Evolutionary conservation across 352 stramenopile genomes (phyloP).

Genomic region (Globisporangium irregulare): DNA sequence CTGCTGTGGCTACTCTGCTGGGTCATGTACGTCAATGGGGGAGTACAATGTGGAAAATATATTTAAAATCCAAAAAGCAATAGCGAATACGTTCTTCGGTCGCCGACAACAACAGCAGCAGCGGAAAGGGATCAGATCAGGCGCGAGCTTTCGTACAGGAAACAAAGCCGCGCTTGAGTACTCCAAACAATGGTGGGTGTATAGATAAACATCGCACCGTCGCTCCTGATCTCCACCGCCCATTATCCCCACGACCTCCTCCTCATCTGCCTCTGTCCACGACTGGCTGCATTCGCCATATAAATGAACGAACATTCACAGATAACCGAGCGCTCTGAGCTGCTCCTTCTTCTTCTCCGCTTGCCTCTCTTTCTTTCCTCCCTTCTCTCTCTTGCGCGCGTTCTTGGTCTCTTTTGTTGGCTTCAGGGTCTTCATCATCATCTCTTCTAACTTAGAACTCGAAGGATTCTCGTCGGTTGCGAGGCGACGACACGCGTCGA

Average conservation of each 20-base stretch:
- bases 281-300: constrained; percentile 3
- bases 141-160: neutral
- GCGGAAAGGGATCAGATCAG: neutral
- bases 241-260: neutral
- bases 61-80: constrained; percentile 11
- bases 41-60: neutral
- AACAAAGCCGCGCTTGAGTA: neutral
- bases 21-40: neutral
- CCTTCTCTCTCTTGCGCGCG: neutral
- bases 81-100: neutral
- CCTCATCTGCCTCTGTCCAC: neutral
- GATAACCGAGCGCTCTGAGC: constrained; percentile 4
- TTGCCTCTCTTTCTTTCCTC: neutral
- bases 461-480: constrained; percentile 34
- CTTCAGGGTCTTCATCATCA: neutral
- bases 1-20: too few relatives aligned
- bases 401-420: neutral
- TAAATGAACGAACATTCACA: constrained; percentile 11
- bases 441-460: constrained; percentile 26
- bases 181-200: neutral
- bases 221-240: neutral
- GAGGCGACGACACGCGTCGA: constrained; percentile 27
- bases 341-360: constrained; percentile 3
- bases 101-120: neutral
- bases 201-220: neutral